phyloP scores from a whole-genome alignment of 2,329 filamentous ascomycete genomes.

The Colletotrichum trifolii region DNA sequence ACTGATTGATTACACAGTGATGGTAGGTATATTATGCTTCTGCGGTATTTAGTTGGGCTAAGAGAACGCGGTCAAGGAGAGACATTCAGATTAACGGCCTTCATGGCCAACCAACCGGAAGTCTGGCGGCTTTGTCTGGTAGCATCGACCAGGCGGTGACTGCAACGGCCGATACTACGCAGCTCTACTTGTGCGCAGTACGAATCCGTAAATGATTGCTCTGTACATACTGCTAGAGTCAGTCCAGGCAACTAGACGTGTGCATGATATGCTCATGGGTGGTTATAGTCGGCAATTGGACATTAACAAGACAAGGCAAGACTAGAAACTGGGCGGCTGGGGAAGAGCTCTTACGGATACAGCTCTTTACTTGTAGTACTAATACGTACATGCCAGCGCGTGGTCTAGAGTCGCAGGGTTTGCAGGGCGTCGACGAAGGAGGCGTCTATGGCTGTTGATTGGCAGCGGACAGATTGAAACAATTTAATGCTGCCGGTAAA shows the following conservation, averaged over 20 bases:
- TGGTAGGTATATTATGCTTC: not conserved
- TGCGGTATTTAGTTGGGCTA: not conserved
- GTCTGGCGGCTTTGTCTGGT: slow-evolving; percentile 5
- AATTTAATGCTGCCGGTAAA: slow-evolving; percentile 13
- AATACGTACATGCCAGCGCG: slow-evolving; percentile 10
- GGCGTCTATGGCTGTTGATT: slow-evolving; percentile 13
- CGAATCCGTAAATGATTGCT: not conserved
- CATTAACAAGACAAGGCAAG: not conserved
- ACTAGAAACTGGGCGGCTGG: slow-evolving; percentile 6
- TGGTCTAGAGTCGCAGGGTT: slow-evolving; percentile 24
- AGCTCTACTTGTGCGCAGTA: not conserved
- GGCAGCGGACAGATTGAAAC: slow-evolving; percentile 11
- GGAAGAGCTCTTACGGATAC: no score
- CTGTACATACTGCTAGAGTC: no score
- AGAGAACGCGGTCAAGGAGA: slow-evolving; percentile 4
- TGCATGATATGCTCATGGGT: not conserved
- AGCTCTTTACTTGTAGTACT: not conserved
- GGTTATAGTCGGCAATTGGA: slow-evolving; percentile 1
- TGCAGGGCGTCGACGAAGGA: slow-evolving; percentile 27
- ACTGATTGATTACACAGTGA: no score
- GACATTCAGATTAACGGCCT: slow-evolving; percentile 17
- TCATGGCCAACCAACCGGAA: slow-evolving; percentile 12
- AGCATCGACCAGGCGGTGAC: slow-evolving; percentile 15
- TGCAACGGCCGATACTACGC: slow-evolving; percentile 22
- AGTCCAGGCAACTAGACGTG: no score